Evolutionary conservation across 75 land plant genomes (phyloP).

Genomic region (Selaginella moellendorffii): DNA sequence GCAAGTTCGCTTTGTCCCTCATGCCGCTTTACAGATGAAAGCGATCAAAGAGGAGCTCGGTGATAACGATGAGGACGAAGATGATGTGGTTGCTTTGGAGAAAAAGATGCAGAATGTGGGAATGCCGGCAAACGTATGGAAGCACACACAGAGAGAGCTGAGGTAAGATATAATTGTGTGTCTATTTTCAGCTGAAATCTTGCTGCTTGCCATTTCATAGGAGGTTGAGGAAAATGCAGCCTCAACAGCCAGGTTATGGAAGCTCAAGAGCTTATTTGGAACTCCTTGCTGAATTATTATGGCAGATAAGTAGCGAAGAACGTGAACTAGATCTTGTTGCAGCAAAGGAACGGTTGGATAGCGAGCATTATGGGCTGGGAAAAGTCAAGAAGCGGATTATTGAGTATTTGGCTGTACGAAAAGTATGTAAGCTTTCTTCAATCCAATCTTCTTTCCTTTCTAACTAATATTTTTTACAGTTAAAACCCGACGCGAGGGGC

Average conservation of each 20-base stretch:
- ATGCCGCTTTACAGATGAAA: too few species aligned
- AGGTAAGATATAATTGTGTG: constrained; percentile 27
- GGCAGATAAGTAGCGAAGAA: constrained; percentile 85
- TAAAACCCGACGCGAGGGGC: constrained; percentile 96
- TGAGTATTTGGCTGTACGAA: constrained; percentile 96
- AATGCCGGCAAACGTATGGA: constrained; percentile 94
- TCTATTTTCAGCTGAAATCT: too few species aligned
- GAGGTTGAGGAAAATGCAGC: constrained; percentile 93
- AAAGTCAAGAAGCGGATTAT: constrained; percentile 93
- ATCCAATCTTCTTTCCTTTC: too few species aligned
- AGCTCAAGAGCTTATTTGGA: constrained; percentile 82
- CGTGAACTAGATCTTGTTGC: constrained; percentile 62
- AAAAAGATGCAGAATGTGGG: constrained; percentile 89
- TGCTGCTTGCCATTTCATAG: too few species aligned
- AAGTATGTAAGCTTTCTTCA: too few species aligned
- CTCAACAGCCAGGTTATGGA: constrained; percentile 97
- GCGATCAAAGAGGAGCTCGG: constrained; percentile 98
- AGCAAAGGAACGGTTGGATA: constrained; percentile 88
- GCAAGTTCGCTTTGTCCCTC: too few species aligned
- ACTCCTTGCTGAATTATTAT: constrained; percentile 86
- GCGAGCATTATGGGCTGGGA: constrained; percentile 77
- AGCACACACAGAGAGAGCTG: constrained; percentile 89
- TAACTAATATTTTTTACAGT: too few species aligned
- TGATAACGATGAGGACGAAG: constrained; percentile 98
- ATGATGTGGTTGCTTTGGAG: constrained; percentile 80